Base-by-base conservation (phyloP, 352 stramenopile species). In the Phytophthora europaea region DNA sequence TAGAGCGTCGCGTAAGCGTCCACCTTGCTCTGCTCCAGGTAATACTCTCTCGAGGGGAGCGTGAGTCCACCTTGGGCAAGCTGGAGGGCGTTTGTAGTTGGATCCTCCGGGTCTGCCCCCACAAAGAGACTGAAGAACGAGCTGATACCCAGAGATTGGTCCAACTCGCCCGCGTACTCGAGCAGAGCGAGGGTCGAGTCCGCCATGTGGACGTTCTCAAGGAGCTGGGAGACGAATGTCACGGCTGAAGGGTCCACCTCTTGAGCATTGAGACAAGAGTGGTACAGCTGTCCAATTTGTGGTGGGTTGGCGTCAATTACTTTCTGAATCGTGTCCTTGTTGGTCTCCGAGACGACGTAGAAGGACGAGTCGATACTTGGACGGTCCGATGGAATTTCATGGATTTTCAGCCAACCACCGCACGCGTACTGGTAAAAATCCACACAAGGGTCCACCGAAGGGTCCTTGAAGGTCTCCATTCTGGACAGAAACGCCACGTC, bases 351-450 rank as follows among this genome's bases (percentile, higher is more conserved):
- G 0, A 93, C 78, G 20, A 83, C 76, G 43, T 75, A 81, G 65
- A 92, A 91, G 54, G 88, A 85, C 28, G 84, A 74, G 65, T 91
- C 82, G 61, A 93, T 83, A 7, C 43, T 65, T 6, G 83, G 60
- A n/a, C 70, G 61, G 55, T 89, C 78, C 22, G 70, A 59, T 38
- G 85, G 81, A 26, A 94, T 83, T 52, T 85, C 73, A 38, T 93
- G 72, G 2, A 40, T 72, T n/a, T 73, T 51, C 45, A 94, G 81
- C 89, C 89, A 95, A 13, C 85, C 83, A 20, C 84, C 87, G 58
- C 89, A 94, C 18, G 88, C 87, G 72, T 93, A 92, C 59, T 83
- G 67, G 72, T 91, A 94, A 63, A 95, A 95, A 51, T 95, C 85
- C 2, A 85, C 70, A 61, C 89, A 95, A 38, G 89, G 89, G 56